Conservation (phyloP, 768 basidiomycete species). For the Lactarius pseudohatsudake region DNA sequence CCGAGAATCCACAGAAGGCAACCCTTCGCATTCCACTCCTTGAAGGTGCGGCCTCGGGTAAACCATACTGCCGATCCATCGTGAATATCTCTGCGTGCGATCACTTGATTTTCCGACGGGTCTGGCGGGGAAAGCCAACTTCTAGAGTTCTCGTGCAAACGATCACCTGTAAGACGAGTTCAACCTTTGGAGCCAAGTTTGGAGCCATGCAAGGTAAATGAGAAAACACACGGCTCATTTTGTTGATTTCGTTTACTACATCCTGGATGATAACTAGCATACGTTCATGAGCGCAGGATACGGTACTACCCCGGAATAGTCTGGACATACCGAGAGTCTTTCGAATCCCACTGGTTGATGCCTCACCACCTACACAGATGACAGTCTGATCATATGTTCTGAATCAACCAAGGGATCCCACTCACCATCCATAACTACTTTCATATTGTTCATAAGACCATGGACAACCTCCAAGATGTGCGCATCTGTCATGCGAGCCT, state of each 20-base stretch:
- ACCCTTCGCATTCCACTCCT: not conserved
- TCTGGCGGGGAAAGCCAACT: constrained; percentile 17
- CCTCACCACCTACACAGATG: not conserved
- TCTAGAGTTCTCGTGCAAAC: not conserved
- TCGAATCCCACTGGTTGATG: not conserved
- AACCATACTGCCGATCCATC: constrained; percentile 4
- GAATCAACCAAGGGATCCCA: not conserved
- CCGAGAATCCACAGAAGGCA: not conserved
- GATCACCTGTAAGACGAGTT: not conserved
- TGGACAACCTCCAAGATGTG: not conserved
- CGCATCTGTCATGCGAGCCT: not conserved
- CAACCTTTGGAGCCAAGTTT: not conserved
- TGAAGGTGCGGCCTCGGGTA: not conserved
- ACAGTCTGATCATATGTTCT: not conserved
- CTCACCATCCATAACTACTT: not conserved
- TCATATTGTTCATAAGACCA: not conserved
- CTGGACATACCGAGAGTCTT: not conserved
- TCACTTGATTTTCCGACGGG: constrained; percentile 14
- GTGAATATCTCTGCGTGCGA: not conserved
- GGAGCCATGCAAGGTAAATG: accelerated
- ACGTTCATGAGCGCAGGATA: not conserved
- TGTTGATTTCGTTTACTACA: not conserved
- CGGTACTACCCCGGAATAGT: too few species aligned
- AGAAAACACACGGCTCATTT: not conserved
- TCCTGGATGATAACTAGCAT: not conserved